These are phyloP conservation scores for Telfairia occidentalis DNA, from an alignment of 331 rosid genomes.

Conservation along the genomic window DNA sequence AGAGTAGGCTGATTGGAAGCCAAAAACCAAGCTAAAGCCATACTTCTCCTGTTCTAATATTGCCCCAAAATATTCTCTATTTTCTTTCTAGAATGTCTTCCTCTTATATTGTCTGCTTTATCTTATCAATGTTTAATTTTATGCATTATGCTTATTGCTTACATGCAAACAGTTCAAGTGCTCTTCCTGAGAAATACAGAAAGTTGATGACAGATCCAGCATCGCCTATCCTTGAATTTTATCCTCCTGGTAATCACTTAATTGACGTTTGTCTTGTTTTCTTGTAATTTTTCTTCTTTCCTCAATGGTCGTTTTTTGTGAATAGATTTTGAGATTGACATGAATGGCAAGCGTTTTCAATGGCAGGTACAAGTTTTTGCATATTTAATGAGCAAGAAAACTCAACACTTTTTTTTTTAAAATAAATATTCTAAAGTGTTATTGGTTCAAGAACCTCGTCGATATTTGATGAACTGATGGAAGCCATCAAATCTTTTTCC, in stretches of 20 bases:
- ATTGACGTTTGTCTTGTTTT: constrained; percentile 6
- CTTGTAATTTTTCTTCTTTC: constrained; percentile 3
- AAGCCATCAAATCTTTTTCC: constrained; percentile 6
- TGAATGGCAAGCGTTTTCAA: constrained; percentile 93
- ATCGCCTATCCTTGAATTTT: constrained; percentile 65
- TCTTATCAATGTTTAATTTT: neutral
- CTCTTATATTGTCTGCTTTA: neutral
- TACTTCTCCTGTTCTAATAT: neutral
- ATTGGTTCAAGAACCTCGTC: neutral
- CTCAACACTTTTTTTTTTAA: neutral
- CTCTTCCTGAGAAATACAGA: constrained; percentile 77
- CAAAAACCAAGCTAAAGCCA: neutral
- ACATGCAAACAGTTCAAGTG: constrained; percentile 50
- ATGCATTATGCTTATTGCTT: constrained; percentile 2
- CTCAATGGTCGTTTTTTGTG: constrained; percentile 14
- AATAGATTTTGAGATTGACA: constrained; percentile 89
- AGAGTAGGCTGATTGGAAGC: neutral
- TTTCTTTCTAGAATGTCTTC: neutral
- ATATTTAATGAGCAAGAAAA: neutral
- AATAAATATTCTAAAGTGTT: neutral
- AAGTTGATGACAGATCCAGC: constrained; percentile 72
- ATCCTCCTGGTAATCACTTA: constrained; percentile 63
- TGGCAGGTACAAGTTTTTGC: constrained; percentile 68
- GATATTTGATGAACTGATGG: constrained; percentile 11
- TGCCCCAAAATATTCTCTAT: neutral